Evolutionary conservation across 306 rosid species (phyloP).

Genomic region (Ormosia semicastrata): DNA sequence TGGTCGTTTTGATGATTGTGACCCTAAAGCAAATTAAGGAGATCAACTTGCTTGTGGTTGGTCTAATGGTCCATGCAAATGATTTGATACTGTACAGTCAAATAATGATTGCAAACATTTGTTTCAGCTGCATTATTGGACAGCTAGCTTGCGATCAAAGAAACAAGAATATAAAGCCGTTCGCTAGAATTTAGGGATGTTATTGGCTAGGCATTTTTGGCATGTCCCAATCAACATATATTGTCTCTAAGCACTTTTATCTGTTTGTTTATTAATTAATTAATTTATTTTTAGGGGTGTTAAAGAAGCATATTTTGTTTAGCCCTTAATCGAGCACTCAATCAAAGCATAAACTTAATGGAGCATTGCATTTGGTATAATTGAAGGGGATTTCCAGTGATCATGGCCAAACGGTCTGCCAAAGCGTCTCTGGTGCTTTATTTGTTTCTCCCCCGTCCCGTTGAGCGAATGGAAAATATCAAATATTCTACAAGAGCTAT

Average conservation of each 20-base stretch:
- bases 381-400: neutral
- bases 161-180: neutral
- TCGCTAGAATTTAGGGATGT: neutral
- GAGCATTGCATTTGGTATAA: neutral
- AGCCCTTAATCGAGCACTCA: neutral
- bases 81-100: constrained; percentile 1
- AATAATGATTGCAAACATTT: constrained; percentile 11
- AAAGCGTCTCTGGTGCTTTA: neutral
- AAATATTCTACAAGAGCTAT: too few relatives aligned
- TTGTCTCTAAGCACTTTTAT: neutral
- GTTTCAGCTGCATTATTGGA: constrained; percentile 12
- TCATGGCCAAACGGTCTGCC: neutral
- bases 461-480: too few relatives aligned
- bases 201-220: neutral
- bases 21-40: neutral
- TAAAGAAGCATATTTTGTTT: neutral
- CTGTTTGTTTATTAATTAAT: neutral
- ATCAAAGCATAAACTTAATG: neutral
- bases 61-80: constrained; percentile 14
- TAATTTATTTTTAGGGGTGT: neutral
- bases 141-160: neutral
- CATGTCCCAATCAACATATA: neutral
- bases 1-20: constrained; percentile 11
- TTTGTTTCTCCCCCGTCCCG: neutral
- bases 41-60: neutral